Evolutionary conservation across 352 stramenopile genomes (phyloP).

Genomic region (Globisporangium splendens): DNA sequence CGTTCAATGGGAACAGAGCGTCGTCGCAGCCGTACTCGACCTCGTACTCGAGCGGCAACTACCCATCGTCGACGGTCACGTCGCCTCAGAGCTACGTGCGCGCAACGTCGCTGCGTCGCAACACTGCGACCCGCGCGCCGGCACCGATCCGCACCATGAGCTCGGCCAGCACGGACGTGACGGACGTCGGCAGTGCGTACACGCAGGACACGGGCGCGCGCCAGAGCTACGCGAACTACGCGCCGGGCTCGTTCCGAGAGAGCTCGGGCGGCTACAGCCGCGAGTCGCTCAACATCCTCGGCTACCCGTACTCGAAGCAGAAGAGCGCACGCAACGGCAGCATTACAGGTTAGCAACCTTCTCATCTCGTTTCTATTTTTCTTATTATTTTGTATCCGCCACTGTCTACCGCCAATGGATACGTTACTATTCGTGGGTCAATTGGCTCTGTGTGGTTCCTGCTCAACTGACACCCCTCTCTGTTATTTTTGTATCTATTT

Average conservation of each 20-base stretch:
- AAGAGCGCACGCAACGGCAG: constrained; percentile 63
- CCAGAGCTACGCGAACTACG: constrained; percentile 9
- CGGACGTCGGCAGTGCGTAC: background rate
- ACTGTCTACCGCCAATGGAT: background rate
- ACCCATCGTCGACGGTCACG: constrained; percentile 41
- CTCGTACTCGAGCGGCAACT: constrained; percentile 8
- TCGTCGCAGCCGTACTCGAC: constrained; percentile 20
- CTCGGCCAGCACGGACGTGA: constrained; percentile 18
- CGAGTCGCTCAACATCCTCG: constrained; percentile 77
- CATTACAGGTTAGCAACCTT: constrained; percentile 28
- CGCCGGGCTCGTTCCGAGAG: constrained; percentile 40
- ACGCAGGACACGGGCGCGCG: constrained; percentile 2
- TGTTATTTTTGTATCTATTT: constrained; percentile 20
- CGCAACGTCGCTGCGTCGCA: constrained; percentile 62
- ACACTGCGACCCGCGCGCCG: constrained; percentile 19
- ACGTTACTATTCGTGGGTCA: background rate
- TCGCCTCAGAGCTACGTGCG: constrained; percentile 76
- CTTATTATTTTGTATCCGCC: constrained; percentile 12
- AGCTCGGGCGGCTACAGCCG: constrained; percentile 56
- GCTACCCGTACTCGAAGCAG: constrained; percentile 73
- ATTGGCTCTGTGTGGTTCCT: constrained; percentile 1
- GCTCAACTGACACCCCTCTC: constrained; percentile 10
- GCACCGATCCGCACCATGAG: constrained; percentile 18
- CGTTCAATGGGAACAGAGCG: constrained; percentile 17
- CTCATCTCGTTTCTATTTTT: background rate